A percentile compares a stretch with the other conserved stretches of the same genome.
phyloP scores from a whole-genome alignment of 306 rosid species.

The Corylus avellana region DNA sequence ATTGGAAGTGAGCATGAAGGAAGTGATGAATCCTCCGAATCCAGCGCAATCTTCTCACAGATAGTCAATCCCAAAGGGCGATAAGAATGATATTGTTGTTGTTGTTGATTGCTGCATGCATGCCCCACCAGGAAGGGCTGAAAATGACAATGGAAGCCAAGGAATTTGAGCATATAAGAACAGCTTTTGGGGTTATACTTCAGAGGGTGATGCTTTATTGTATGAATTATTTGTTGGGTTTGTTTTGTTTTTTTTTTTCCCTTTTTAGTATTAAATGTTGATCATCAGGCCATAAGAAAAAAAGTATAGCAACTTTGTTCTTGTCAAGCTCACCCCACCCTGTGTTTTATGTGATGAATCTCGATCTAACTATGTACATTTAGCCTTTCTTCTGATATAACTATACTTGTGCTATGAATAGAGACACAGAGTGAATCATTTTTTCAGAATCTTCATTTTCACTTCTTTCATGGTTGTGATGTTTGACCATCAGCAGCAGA shows the following conservation, averaged over 20 bases:
- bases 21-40: slow-evolving; percentile 16
- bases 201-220: neutral
- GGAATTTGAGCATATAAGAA: slow-evolving; percentile 30
- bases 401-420: too few relatives aligned
- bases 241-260: neutral
- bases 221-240: neutral
- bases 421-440: too few relatives aligned
- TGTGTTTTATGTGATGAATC: too few relatives aligned
- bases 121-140: slow-evolving; percentile 8
- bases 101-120: neutral
- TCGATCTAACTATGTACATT: too few relatives aligned
- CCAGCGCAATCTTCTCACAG: slow-evolving; percentile 32
- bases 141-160: slow-evolving; percentile 24
- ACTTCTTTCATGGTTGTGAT: too few relatives aligned
- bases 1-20: slow-evolving; percentile 39
- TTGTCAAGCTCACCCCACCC: too few relatives aligned
- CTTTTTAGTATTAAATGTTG: neutral
- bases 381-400: too few relatives aligned
- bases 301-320: too few relatives aligned
- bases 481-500: too few relatives aligned
- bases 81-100: slow-evolving; percentile 21
- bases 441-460: too few relatives aligned
- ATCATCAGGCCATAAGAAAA: neutral
- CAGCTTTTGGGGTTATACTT: slow-evolving; percentile 4
- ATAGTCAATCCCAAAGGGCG: slow-evolving; percentile 31